These are phyloP conservation scores for Scytalidium sp. DNA, from an alignment of 2,329 filamentous ascomycete genomes.

Conservation along the genomic window DNA sequence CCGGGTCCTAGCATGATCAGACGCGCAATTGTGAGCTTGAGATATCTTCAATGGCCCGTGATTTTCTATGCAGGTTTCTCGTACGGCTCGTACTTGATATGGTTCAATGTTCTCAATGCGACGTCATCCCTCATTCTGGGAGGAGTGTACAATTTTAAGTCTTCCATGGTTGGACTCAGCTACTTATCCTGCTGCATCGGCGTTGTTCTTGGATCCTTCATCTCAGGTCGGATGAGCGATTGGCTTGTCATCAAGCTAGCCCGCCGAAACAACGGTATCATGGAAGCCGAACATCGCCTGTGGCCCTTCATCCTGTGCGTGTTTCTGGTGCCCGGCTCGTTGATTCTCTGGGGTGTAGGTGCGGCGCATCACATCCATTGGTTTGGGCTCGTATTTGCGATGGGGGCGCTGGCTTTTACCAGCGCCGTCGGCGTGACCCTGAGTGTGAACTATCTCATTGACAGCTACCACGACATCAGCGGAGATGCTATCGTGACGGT, in stretches of 20 bases:
- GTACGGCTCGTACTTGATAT: conserved; percentile 25
- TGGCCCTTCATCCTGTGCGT: conserved; percentile 26
- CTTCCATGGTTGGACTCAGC: conserved; percentile 25
- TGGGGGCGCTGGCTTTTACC: conserved; percentile 38
- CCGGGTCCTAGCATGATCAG: not conserved
- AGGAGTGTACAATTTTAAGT: conserved; percentile 27
- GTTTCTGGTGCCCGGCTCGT: conserved; percentile 35
- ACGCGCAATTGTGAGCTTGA: not conserved
- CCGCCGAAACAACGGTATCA: conserved; percentile 33
- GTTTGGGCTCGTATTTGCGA: conserved; percentile 41
- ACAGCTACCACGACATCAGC: conserved; percentile 41
- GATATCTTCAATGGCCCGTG: not conserved
- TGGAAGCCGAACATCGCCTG: conserved; percentile 20
- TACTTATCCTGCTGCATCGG: conserved; percentile 22
- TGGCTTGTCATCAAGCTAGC: conserved; percentile 30
- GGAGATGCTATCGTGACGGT: conserved; percentile 45
- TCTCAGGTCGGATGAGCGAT: conserved; percentile 19
- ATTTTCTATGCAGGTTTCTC: conserved; percentile 10
- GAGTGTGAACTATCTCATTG: conserved; percentile 41
- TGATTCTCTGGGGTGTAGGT: conserved; percentile 47
- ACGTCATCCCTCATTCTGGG: conserved; percentile 26
- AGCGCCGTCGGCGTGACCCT: conserved; percentile 39
- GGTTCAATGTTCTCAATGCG: conserved; percentile 27
- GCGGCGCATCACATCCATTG: conserved; percentile 39
- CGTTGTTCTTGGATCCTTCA: conserved; percentile 11